phyloP scores from a whole-genome alignment of 2,329 filamentous ascomycete genomes.

The Penicillium aurantiogriseum region DNA sequence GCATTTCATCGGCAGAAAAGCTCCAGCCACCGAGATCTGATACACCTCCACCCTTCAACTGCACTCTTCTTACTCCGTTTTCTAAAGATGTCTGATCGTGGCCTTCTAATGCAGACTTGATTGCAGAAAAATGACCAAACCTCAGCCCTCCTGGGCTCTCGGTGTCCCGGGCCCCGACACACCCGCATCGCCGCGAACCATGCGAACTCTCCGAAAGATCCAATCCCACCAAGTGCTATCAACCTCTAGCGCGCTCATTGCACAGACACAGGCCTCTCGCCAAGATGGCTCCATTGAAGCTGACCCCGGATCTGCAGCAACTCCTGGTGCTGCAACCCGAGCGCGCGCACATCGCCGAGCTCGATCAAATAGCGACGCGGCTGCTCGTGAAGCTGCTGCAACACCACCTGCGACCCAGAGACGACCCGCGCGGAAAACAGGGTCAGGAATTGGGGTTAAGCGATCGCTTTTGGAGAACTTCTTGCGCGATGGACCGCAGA shows the following conservation, averaged over 20 bases:
- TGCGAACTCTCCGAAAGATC: conserved; percentile 68
- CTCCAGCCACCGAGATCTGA: conserved; percentile 21
- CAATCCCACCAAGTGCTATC: conserved; percentile 70
- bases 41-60: conserved; percentile 3
- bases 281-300: conserved; percentile 18
- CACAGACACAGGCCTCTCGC: conserved; percentile 40
- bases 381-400: conserved; percentile 38
- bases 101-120: conserved; percentile 12
- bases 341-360: conserved; percentile 49
- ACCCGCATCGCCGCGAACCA: conserved; percentile 61
- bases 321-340: conserved; percentile 28
- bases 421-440: conserved; percentile 45
- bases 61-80: background rate
- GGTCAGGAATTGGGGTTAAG: conserved; percentile 46
- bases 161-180: conserved; percentile 26
- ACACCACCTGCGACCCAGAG: conserved; percentile 27
- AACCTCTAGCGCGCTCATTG: conserved; percentile 64
- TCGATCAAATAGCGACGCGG: conserved; percentile 72
- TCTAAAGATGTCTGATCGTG: conserved; percentile 8
- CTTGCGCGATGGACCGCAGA: conserved; percentile 74
- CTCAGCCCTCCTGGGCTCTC: conserved; percentile 26
- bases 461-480: conserved; percentile 66
- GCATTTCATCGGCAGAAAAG: conserved; percentile 28
- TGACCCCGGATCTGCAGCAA: conserved; percentile 27
- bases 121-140: conserved; percentile 20